Percentiles rank a stretch among this genome's conserved stretches.
phyloP scores from a whole-genome alignment of 176 grass and related monocot species.

The Avena insularis region DNA sequence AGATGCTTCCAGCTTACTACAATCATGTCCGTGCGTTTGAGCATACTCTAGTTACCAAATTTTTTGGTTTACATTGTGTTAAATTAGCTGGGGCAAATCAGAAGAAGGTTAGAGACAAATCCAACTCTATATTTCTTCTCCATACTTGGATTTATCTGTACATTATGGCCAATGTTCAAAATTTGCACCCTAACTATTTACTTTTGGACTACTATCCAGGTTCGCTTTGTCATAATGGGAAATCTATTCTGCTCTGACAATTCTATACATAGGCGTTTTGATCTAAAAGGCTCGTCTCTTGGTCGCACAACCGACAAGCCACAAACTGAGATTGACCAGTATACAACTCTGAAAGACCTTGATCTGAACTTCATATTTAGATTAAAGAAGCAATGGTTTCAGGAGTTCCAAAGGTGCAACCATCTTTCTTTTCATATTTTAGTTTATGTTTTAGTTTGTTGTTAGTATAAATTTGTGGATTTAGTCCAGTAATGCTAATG shows the following conservation, averaged over 20 bases:
- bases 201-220: conserved; percentile 49
- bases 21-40: conserved; percentile 89
- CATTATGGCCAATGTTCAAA: neutral
- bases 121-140: conserved; percentile 31
- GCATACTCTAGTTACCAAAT: conserved; percentile 90
- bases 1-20: conserved; percentile 99
- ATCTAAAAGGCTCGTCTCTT: conserved; percentile 98
- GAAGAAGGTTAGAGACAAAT: conserved; percentile 79
- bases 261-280: conserved; percentile 91
- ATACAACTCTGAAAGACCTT: conserved; percentile 96
- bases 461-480: neutral
- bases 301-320: conserved; percentile 90
- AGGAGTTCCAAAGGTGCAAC: conserved; percentile 90
- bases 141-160: neutral
- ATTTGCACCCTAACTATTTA: conserved; percentile 42
- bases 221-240: conserved; percentile 99
- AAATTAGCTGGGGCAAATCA: conserved; percentile 90
- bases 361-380: conserved; percentile 99
- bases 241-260: conserved; percentile 89
- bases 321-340: conserved; percentile 89
- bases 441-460: conserved; percentile 9
- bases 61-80: conserved; percentile 96
- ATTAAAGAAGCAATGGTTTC: conserved; percentile 86
- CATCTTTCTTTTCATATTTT: conserved; percentile 25
- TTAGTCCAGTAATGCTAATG: conserved; percentile 21